A percentile compares a stretch with the other conserved stretches of the same genome.
These are phyloP conservation scores for Candida tropicalis DNA, from an alignment of 1,139 yeast species.

Conservation along the genomic window DNA sequence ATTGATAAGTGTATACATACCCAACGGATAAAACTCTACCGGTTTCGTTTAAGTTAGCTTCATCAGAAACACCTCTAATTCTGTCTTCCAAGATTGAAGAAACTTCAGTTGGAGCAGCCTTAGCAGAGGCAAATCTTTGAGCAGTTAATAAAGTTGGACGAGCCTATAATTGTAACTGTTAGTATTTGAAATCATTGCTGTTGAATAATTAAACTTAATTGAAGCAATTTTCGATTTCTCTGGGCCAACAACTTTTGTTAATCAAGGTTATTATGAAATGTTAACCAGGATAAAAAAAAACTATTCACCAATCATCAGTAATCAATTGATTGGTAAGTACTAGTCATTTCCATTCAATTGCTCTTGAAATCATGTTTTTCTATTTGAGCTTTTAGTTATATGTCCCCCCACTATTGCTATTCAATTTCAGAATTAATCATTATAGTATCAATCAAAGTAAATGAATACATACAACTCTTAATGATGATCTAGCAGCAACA, in stretches of 20 bases:
- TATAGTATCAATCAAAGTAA: background rate
- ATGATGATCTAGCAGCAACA: constrained; percentile 57
- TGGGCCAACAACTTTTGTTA: no score
- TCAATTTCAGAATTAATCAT: background rate
- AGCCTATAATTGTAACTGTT: constrained; percentile 46
- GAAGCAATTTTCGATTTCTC: no score
- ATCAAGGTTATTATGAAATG: no score
- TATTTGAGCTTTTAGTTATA: background rate
- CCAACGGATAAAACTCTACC: constrained; percentile 99
- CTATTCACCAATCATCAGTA: background rate
- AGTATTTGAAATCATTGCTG: constrained; percentile 10
- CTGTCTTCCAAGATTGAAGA: constrained; percentile 98
- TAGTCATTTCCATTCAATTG: background rate
- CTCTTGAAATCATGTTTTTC: background rate
- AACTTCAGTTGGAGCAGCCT: constrained; percentile 99
- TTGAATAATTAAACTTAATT: background rate
- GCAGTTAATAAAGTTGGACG: constrained; percentile 71
- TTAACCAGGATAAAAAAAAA: no score
- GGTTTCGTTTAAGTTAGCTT: constrained; percentile 97
- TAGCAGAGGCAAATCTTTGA: constrained; percentile 87
- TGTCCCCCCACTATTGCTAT: background rate
- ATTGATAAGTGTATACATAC: constrained; percentile 44
- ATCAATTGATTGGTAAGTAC: background rate
- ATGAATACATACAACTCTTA: constrained; percentile 64
- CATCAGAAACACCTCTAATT: constrained; percentile 98